A percentile compares a stretch with the other conserved stretches of the same genome.
Evolutionary conservation across 192 early-diverging fungal species (phyloP).

Genomic region (Backusella circina): DNA sequence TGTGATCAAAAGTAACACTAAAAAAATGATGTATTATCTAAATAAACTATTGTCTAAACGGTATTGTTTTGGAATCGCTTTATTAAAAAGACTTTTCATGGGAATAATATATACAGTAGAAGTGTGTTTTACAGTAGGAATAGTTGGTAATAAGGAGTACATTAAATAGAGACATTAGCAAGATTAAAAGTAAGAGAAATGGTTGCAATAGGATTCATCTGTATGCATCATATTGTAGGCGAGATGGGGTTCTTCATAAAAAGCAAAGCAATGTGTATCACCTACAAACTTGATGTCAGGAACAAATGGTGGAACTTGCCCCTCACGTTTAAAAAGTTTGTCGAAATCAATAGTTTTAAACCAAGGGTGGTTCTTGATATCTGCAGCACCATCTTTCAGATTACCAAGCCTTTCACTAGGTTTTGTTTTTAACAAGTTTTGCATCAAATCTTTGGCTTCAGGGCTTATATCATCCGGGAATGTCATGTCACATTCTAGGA

Average conservation of each 20-base stretch:
- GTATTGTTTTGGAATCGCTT: too few relatives aligned
- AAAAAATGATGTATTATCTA: too few relatives aligned
- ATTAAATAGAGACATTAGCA: background rate
- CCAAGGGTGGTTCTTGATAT: constrained; percentile 82
- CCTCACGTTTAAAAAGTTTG: constrained; percentile 33
- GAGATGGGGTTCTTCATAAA: constrained; percentile 17
- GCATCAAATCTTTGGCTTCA: constrained; percentile 70
- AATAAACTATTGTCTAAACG: too few relatives aligned
- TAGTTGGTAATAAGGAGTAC: background rate
- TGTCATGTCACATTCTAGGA: constrained; percentile 65
- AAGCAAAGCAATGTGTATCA: constrained; percentile 36
- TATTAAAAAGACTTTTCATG: background rate
- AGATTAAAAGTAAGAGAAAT: constrained; percentile 18
- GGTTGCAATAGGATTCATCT: constrained; percentile 10
- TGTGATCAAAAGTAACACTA: too few relatives aligned
- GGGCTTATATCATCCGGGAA: constrained; percentile 73
- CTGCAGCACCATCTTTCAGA: constrained; percentile 51
- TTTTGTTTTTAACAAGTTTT: constrained; percentile 72
- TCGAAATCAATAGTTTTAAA: constrained; percentile 53
- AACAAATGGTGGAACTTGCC: constrained; percentile 45
- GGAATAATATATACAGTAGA: background rate
- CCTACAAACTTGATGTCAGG: constrained; percentile 45
- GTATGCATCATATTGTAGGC: background rate
- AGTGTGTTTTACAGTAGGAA: background rate
- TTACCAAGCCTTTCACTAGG: constrained; percentile 69